phyloP scores from a whole-genome alignment of 176 grass and related monocot species.

The Calamus simplicifolius region DNA sequence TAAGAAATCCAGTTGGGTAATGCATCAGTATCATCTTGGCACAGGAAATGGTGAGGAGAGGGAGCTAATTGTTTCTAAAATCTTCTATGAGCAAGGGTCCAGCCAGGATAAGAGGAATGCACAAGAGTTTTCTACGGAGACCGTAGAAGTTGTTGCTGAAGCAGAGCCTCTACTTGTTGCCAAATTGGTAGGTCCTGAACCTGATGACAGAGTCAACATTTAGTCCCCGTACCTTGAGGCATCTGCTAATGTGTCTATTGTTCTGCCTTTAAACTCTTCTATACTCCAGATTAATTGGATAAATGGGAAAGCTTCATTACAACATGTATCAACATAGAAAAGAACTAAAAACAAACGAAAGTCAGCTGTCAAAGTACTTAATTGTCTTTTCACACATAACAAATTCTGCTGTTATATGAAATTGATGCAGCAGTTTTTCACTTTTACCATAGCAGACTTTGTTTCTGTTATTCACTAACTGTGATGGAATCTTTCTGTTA shows the following conservation, averaged over 20 bases:
- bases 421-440: too few species aligned
- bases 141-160: conserved; percentile 5
- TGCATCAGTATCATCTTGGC: conserved; percentile 54
- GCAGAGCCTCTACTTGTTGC: conserved; percentile 11
- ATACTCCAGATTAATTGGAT: too few species aligned
- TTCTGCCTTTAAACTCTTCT: too few species aligned
- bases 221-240: background rate
- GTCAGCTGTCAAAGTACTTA: too few species aligned
- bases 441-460: too few species aligned
- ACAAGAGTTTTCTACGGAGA: conserved; percentile 7
- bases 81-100: conserved; percentile 32
- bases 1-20: conserved; percentile 43
- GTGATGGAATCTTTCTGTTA: background rate
- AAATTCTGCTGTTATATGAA: too few species aligned
- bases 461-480: background rate
- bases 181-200: background rate
- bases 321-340: too few species aligned
- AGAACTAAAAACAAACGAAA: too few species aligned
- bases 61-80: conserved; percentile 65
- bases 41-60: conserved; percentile 23
- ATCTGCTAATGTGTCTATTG: too few species aligned
- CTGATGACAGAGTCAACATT: background rate
- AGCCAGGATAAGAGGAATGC: background rate
- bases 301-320: too few species aligned
- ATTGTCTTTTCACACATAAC: too few species aligned